Evolutionary conservation across 352 stramenopile species (phyloP).

Genomic region (Globisporangium mamillatum): DNA sequence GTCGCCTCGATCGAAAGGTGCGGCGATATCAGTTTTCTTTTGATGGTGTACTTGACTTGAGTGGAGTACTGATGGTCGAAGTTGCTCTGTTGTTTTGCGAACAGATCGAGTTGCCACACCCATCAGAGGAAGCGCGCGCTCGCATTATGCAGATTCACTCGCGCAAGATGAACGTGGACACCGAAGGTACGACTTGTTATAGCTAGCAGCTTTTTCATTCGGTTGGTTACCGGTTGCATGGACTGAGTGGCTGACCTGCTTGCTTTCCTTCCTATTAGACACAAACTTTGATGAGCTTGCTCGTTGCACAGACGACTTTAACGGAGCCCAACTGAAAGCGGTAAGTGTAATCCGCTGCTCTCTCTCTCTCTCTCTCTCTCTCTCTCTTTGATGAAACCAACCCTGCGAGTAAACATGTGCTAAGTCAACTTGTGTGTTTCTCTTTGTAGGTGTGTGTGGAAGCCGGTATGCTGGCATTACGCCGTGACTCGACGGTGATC

Average conservation of each 20-base stretch:
- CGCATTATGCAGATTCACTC: slow-evolving; percentile 98
- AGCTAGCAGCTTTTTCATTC: not conserved
- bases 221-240: not conserved
- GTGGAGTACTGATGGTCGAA: not conserved
- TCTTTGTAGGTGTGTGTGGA: slow-evolving; percentile 91
- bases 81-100: not conserved
- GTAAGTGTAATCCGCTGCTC: slow-evolving; percentile 30
- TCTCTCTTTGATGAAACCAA: not conserved
- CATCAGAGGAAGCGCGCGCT: slow-evolving; percentile 94
- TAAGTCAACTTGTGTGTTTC: slow-evolving; percentile 1
- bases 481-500: slow-evolving; percentile 93
- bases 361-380: slow-evolving; percentile 2
- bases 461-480: slow-evolving; percentile 97
- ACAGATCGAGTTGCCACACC: slow-evolving; percentile 98
- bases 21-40: not conserved
- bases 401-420: not conserved
- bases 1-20: slow-evolving; percentile 92
- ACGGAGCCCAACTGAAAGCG: slow-evolving; percentile 97
- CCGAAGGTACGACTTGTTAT: slow-evolving; percentile 45
- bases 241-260: not conserved
- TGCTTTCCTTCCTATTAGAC: slow-evolving; percentile 24
- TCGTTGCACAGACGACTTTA: slow-evolving; percentile 98
- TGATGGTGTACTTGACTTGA: not conserved
- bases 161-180: slow-evolving; percentile 96
- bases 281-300: slow-evolving; percentile 98